These are phyloP conservation scores for Alnus glutinosa DNA, from an alignment of 306 rosid species.

Conservation along the genomic window DNA sequence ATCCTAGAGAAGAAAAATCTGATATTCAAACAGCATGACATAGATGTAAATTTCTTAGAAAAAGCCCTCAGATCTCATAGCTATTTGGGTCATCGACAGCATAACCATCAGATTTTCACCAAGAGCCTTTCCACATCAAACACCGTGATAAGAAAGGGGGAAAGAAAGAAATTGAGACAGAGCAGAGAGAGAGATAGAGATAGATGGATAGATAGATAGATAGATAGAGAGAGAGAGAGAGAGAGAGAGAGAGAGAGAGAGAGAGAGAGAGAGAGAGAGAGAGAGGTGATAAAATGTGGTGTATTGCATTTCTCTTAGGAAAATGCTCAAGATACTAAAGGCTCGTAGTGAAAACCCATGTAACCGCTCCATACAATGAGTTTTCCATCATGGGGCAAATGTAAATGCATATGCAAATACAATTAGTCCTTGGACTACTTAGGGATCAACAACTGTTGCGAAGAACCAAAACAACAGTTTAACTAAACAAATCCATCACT, in stretches of 20 bases:
- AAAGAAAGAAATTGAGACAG: neutral
- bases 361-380: slow-evolving; percentile 3
- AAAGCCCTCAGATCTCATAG: slow-evolving; percentile 12
- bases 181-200: too few relatives aligned
- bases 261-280: neutral
- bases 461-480: neutral
- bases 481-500: neutral
- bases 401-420: neutral
- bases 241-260: neutral
- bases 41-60: neutral
- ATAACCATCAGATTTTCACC: neutral
- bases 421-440: neutral
- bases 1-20: neutral
- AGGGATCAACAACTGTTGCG: neutral
- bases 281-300: too few relatives aligned
- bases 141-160: neutral
- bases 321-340: neutral
- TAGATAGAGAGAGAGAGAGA: too few relatives aligned
- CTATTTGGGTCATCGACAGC: slow-evolving; percentile 1
- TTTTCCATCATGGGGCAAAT: slow-evolving; percentile 23
- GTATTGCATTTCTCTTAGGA: neutral
- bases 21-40: neutral
- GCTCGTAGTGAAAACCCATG: slow-evolving; percentile 3
- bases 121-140: slow-evolving; percentile 18
- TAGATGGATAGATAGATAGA: neutral